Conservation (phyloP, 192 early-diverging fungal species). For the Endogone sp. region DNA sequence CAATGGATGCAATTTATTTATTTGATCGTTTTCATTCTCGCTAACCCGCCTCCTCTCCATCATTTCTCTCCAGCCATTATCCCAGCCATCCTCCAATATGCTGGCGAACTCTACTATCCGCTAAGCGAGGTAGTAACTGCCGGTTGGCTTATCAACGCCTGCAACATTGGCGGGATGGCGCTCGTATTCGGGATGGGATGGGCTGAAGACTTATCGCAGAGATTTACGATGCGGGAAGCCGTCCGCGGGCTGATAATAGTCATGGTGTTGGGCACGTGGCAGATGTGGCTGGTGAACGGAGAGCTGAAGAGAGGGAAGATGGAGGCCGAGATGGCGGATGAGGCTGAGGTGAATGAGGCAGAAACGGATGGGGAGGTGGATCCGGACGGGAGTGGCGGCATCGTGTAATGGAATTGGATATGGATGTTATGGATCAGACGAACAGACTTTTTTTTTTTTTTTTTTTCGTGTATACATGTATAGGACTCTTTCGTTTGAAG, state of each 20-base stretch:
- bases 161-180: slow-evolving; percentile 29
- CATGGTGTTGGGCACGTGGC: slow-evolving; percentile 9
- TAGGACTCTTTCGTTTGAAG: too few species aligned
- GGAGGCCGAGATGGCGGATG: not conserved
- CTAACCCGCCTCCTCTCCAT: slow-evolving; percentile 1
- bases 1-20: not conserved
- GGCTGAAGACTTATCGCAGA: slow-evolving; percentile 12
- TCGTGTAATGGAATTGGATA: too few species aligned
- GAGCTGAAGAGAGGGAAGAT: slow-evolving; percentile 14
- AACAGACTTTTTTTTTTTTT: too few species aligned
- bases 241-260: slow-evolving; percentile 10
- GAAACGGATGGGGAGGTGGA: too few species aligned
- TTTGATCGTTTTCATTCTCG: not conserved
- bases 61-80: slow-evolving; percentile 31
- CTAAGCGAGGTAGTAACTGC: slow-evolving; percentile 36
- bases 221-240: slow-evolving; percentile 36
- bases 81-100: slow-evolving; percentile 37
- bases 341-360: too few species aligned
- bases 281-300: slow-evolving; percentile 15
- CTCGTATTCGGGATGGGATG: slow-evolving; percentile 35
- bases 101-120: slow-evolving; percentile 30
- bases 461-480: too few species aligned
- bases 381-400: too few species aligned
- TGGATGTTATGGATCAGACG: too few species aligned
- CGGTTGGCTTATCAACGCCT: slow-evolving; percentile 28